These are phyloP conservation scores for Leccinellum albellum DNA, from an alignment of 768 basidiomycete genomes.

Conservation along the genomic window DNA sequence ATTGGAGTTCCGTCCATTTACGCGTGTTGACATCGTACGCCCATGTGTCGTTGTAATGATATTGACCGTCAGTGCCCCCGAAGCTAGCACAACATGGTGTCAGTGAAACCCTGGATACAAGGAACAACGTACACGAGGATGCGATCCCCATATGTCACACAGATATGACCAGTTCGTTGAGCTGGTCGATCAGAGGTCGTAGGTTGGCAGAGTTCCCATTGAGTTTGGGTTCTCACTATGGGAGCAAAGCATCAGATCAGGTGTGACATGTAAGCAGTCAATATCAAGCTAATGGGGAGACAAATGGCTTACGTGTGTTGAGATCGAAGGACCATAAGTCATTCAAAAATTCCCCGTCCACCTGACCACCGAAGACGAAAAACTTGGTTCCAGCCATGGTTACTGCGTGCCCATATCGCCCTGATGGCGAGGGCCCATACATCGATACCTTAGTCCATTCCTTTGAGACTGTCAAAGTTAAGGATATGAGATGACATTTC, in stretches of 20 bases:
- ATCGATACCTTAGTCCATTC: conserved; percentile 93
- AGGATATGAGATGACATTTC: background rate
- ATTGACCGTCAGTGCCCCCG: conserved; percentile 97
- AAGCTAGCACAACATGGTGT: conserved; percentile 53
- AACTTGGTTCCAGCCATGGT: conserved; percentile 90
- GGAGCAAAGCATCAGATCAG: conserved; percentile 3
- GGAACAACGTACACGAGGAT: conserved; percentile 67
- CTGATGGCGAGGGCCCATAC: conserved; percentile 71
- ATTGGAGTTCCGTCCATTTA: conserved; percentile 87
- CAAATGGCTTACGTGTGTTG: conserved; percentile 68
- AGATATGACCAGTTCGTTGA: conserved; percentile 87
- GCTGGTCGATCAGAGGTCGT: conserved; percentile 61
- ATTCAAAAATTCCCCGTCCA: conserved; percentile 89
- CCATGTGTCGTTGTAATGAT: conserved; percentile 99
- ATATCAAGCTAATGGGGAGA: background rate
- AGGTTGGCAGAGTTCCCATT: conserved; percentile 80
- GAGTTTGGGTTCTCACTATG: conserved; percentile 75
- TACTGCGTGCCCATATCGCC: conserved; percentile 94
- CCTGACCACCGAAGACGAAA: conserved; percentile 95
- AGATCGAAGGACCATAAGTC: conserved; percentile 97
- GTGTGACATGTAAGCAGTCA: background rate
- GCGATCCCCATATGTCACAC: conserved; percentile 76
- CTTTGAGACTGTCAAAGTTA: conserved; percentile 60
- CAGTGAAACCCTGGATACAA: conserved; percentile 16
- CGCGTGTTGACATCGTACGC: conserved; percentile 77